Evolutionary conservation across 768 basidiomycete genomes (phyloP).

Genomic region (Panus rudis): DNA sequence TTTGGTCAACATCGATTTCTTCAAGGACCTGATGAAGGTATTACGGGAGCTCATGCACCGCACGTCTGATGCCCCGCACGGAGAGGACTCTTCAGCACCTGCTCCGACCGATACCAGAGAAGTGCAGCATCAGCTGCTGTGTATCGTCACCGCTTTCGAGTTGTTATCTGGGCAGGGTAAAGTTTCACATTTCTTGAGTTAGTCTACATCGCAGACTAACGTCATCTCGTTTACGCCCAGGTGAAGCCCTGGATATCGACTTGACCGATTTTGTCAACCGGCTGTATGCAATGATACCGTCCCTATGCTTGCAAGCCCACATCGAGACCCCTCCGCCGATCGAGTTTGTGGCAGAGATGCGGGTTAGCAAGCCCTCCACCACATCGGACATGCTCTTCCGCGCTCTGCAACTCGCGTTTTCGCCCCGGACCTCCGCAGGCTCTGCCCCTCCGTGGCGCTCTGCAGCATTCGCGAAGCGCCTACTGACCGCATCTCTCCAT

Average conservation of each 20-base stretch:
- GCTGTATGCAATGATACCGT: constrained; percentile 76
- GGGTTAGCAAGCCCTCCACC: constrained; percentile 26
- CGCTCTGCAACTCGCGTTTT: constrained; percentile 76
- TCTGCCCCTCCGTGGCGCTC: constrained; percentile 63
- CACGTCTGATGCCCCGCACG: constrained; percentile 32
- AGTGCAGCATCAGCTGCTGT: constrained; percentile 61
- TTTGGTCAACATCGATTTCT: constrained; percentile 97
- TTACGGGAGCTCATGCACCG: constrained; percentile 70
- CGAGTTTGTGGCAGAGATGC: constrained; percentile 19
- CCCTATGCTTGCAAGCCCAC: constrained; percentile 59
- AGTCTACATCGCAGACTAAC: constrained; percentile 8
- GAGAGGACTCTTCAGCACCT: constrained; percentile 12
- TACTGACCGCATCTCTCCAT: constrained; percentile 71
- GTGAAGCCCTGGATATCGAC: constrained; percentile 97
- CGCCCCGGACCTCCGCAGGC: constrained; percentile 53
- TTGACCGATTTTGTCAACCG: constrained; percentile 80
- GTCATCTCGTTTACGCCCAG: constrained; percentile 30
- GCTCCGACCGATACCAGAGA: constrained; percentile 28
- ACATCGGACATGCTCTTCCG: constrained; percentile 77
- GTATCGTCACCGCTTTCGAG: constrained; percentile 96
- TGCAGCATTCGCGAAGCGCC: constrained; percentile 92
- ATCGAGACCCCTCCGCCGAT: constrained; percentile 47
- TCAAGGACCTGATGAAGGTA: constrained; percentile 87
- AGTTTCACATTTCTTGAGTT: constrained; percentile 7
- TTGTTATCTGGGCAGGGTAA: constrained; percentile 91